Evolutionary conservation across 1,284 basidiomycete species (phyloP).

Genomic region (Pyrrhoderma lamaoense): DNA sequence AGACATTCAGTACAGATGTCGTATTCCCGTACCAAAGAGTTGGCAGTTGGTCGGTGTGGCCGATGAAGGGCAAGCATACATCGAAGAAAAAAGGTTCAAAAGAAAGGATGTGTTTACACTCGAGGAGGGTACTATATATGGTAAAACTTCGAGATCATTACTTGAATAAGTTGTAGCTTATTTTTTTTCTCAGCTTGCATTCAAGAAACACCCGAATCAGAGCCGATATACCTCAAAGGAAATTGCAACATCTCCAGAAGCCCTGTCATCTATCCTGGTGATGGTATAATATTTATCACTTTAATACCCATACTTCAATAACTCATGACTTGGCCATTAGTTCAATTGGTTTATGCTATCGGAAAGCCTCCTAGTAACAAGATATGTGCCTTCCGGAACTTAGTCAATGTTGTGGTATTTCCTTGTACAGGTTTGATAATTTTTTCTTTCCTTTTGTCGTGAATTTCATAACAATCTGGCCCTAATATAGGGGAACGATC

Average conservation of each 20-base stretch:
- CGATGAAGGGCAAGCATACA: constrained; percentile 68
- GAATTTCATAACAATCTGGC: constrained; percentile 24
- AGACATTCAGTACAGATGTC: constrained; percentile 64
- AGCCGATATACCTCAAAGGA: constrained; percentile 48
- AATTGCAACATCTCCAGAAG: constrained; percentile 56
- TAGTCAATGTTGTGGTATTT: constrained; percentile 70
- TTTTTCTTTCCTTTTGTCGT: background rate
- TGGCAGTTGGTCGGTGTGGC: constrained; percentile 70
- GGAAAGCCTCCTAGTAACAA: constrained; percentile 44
- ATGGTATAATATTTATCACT: constrained; percentile 36
- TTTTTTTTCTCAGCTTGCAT: constrained; percentile 40
- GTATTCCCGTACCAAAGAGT: constrained; percentile 55
- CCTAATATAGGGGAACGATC: constrained; percentile 55
- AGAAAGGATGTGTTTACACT: constrained; percentile 46
- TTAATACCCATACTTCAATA: background rate
- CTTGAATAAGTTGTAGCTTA: background rate
- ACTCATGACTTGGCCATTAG: constrained; percentile 28
- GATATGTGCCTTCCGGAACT: constrained; percentile 50
- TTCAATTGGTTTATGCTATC: constrained; percentile 64
- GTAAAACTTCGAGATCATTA: constrained; percentile 28
- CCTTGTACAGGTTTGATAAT: constrained; percentile 61
- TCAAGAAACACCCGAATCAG: constrained; percentile 37
- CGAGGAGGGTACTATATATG: constrained; percentile 52
- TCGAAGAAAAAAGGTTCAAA: constrained; percentile 30
- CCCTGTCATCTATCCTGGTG: constrained; percentile 64